Evolutionary conservation across 257 asterid genomes (phyloP), one percentile per base, ranked within the genome.

Genomic region (Buddleja alternifolia): DNA sequence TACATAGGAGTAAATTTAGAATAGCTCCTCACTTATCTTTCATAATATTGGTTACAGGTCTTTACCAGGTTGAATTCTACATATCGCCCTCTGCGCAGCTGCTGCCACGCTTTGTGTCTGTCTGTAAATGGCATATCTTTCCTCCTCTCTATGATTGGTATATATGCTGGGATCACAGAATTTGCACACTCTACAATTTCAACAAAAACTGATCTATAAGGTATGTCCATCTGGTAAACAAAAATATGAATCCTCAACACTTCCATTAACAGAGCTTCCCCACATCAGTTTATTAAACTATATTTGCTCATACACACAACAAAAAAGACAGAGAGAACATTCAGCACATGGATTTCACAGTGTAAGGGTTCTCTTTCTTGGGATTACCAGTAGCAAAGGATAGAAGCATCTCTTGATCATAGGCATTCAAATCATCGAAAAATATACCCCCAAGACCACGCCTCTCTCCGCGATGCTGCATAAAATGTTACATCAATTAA

Each of bases 391-490:
- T 82, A 71, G 97, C 86, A 78, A 94, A 94, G 69, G 99, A 82
- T 61, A 94, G 97, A 77, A 94, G 97, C 99, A 94, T 90, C 76
- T 94, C 97, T 74, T 94, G 99, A 60, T 94, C 97, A 72, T 89
- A 89, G 39, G 84, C 73, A 74, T 89, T 94, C 80, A 94, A 54
- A 86, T 94, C 97, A 77, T 94, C 99, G 71, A 94, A 94, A 66
- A 94, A 91, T 69, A 94, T 91, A 78, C 99, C 99, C 71, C 99
- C 99, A 44, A 94, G 96, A 65, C 99, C 99, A 63, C 99, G 94
- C 65, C 99, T 90, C 81, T 93, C 99, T 68, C 84, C 90, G 29
- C 97, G 96, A 75, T 94, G 99, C 99, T 94, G 87, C 86, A 83
- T 29, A 64, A 58, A 77, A 71, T 42, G 73, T 45, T 52, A 40